Conservation (phyloP, 129 eudicot genomes). For the Chrysanthemum lavandulifolium region DNA sequence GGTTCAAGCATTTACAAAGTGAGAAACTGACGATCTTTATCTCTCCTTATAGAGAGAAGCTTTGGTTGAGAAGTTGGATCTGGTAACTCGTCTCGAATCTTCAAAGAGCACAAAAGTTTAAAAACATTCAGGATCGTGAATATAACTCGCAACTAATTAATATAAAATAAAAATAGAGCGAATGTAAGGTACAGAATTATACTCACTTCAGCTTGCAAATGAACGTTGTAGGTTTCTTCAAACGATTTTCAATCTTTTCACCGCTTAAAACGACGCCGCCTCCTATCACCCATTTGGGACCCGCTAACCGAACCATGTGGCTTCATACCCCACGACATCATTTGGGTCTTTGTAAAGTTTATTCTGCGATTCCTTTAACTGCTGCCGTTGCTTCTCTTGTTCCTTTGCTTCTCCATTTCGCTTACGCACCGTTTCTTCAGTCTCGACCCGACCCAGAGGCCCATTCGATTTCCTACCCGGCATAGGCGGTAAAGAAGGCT, state of each 20-base stretch:
- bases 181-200: conserved; percentile 13
- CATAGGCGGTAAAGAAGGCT: conserved; percentile 49
- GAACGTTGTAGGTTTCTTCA: conserved; percentile 96
- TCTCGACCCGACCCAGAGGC: conserved; percentile 64
- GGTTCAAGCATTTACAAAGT: conserved; percentile 7
- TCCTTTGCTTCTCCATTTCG: conserved; percentile 80
- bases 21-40: conserved; percentile 41
- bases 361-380: conserved; percentile 66
- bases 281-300: conserved; percentile 85
- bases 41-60: conserved; percentile 38
- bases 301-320: conserved; percentile 77
- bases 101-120: conserved; percentile 32
- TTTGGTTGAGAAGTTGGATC: conserved; percentile 75
- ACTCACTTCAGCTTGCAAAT: conserved; percentile 97
- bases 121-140: conserved; percentile 28
- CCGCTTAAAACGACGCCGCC: conserved; percentile 64
- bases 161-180: too few relatives aligned
- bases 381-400: conserved; percentile 72
- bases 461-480: conserved; percentile 54
- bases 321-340: conserved; percentile 61
- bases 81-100: conserved; percentile 97
- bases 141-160: not conserved
- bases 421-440: conserved; percentile 69
- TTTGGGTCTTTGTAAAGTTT: conserved; percentile 65
- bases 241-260: conserved; percentile 79